Conservation (phyloP, 805 yeast genomes). For the Pichia sporocuriosa region DNA sequence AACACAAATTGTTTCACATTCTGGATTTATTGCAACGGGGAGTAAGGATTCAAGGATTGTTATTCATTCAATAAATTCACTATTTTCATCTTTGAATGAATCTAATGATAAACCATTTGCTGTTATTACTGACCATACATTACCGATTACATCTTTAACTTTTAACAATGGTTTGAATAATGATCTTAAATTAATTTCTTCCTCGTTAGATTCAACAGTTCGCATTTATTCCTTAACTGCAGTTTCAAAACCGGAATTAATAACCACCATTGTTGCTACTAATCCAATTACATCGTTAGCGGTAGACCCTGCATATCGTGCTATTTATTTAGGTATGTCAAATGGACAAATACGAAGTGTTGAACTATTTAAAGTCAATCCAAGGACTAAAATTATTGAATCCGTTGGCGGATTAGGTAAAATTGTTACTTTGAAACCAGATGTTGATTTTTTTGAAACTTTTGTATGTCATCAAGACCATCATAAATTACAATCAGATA, state of each 20-base stretch:
- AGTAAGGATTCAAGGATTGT: constrained; percentile 76
- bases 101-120: constrained; percentile 47
- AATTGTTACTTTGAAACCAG: constrained; percentile 45
- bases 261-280: constrained; percentile 69
- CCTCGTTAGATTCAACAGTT: constrained; percentile 68
- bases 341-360: constrained; percentile 57
- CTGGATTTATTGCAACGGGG: constrained; percentile 66
- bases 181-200: constrained; percentile 61
- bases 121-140: constrained; percentile 55
- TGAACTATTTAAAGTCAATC: constrained; percentile 39
- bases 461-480: constrained; percentile 43
- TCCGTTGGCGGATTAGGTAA: constrained; percentile 54
- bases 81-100: constrained; percentile 11
- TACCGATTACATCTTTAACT: constrained; percentile 36
- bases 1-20: constrained; percentile 49
- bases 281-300: constrained; percentile 49
- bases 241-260: constrained; percentile 31
- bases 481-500: constrained; percentile 19
- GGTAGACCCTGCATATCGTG: constrained; percentile 74
- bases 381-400: constrained; percentile 37
- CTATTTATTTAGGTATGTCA: constrained; percentile 59
- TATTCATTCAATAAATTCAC: constrained; percentile 47
- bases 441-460: constrained; percentile 42
- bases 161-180: constrained; percentile 42
- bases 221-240: constrained; percentile 54